These are phyloP conservation scores for Triticum aestivum DNA, from an alignment of 176 grass and related monocot genomes.

Conservation along the genomic window IWGSC_CS_RefSeq_v2.1 NC_057811.1:473062523-473063022, in stretches of 20 bases:
- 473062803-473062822: neutral
- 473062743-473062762: neutral
- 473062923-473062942: too few species aligned
- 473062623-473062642: conserved; percentile 33
- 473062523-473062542: neutral
- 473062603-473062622: neutral
- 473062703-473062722: neutral
- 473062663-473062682: conserved; percentile 26
- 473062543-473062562: neutral
- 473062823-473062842: too few species aligned
- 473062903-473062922: neutral
- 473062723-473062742: neutral
- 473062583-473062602: neutral
- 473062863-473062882: too few species aligned
- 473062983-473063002: neutral
- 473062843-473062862: neutral
- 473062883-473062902: neutral
- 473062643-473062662: conserved; percentile 36
- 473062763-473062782: neutral
- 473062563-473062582: neutral
- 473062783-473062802: neutral
- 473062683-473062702: conserved; percentile 8
- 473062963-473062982: too few species aligned
- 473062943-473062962: neutral
- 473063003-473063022: neutral